Conservation (phyloP, 2,329 filamentous ascomycete genomes). For the Penicillium freii region DNA sequence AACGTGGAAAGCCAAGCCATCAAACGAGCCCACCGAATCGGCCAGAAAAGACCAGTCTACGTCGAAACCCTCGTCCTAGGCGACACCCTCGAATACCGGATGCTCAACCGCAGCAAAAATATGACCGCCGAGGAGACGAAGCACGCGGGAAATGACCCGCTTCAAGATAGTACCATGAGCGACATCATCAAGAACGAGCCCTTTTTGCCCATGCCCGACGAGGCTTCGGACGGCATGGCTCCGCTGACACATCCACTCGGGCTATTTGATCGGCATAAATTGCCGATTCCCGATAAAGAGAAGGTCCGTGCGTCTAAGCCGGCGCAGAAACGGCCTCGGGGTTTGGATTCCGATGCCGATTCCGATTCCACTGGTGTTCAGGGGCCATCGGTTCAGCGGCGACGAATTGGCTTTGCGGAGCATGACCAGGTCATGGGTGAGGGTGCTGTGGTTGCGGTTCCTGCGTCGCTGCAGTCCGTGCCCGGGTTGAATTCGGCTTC, state of each 20-base stretch:
- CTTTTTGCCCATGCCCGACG: conserved; percentile 46
- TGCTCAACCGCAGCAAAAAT: conserved; percentile 67
- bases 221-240: conserved; percentile 24
- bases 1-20: conserved; percentile 86
- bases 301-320: not conserved
- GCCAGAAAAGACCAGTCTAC: conserved; percentile 72
- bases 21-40: conserved; percentile 83
- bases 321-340: not conserved
- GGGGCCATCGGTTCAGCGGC: not conserved
- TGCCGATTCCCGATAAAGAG: conserved; percentile 36
- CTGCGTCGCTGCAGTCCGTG: not conserved
- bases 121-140: conserved; percentile 67
- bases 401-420: conserved; percentile 13
- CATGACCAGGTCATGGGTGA: not conserved
- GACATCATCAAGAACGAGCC: conserved; percentile 58
- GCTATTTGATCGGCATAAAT: conserved; percentile 41
- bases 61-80: conserved; percentile 83
- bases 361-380: not conserved
- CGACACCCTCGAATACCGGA: conserved; percentile 80
- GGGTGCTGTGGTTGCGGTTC: not conserved
- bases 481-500: not conserved
- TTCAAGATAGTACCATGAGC: conserved; percentile 59
- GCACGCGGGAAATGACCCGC: conserved; percentile 54
- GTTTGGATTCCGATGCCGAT: not conserved
- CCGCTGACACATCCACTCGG: conserved; percentile 30